A percentile compares a stretch with the other conserved stretches of the same genome.
Evolutionary conservation across 306 rosid species (phyloP).

Genomic region (Rosa lucieae): DNA sequence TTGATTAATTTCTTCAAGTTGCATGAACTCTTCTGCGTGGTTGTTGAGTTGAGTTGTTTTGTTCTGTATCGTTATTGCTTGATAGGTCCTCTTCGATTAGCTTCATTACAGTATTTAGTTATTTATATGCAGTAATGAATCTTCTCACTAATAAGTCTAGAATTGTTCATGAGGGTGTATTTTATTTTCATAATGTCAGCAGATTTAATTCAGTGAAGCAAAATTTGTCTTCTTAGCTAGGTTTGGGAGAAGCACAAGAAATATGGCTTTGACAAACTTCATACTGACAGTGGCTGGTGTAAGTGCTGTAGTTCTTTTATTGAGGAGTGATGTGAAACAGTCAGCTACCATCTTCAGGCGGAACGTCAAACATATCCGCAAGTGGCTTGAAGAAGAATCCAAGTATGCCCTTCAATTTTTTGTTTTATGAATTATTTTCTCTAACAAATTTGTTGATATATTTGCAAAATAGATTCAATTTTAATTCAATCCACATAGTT

Average conservation of each 20-base stretch:
- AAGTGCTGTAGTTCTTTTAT: slow-evolving; percentile 43
- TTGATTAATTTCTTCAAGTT: slow-evolving; percentile 5
- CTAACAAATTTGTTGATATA: too few relatives aligned
- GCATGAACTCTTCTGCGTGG: slow-evolving; percentile 31
- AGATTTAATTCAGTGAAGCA: background rate
- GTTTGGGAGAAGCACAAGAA: slow-evolving; percentile 9
- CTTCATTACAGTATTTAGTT: background rate
- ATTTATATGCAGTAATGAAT: background rate
- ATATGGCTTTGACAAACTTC: slow-evolving; percentile 53
- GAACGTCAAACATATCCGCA: slow-evolving; percentile 48
- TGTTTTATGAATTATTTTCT: background rate
- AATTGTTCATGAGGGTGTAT: background rate
- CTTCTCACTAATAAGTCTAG: background rate
- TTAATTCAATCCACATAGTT: background rate
- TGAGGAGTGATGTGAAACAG: slow-evolving; percentile 49
- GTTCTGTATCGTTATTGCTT: background rate
- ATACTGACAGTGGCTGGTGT: slow-evolving; percentile 56
- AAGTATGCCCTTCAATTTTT: slow-evolving; percentile 12
- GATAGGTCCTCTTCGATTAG: background rate
- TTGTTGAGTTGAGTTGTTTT: slow-evolving; percentile 27
- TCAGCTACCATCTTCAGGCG: slow-evolving; percentile 23
- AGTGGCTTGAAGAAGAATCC: slow-evolving; percentile 55
- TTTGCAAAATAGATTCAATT: background rate
- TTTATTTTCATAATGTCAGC: background rate
- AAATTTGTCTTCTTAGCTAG: background rate